These are phyloP conservation scores for Colletotrichum godetiae DNA, from an alignment of 2,329 filamentous ascomycete genomes.

Conservation along the genomic window DNA sequence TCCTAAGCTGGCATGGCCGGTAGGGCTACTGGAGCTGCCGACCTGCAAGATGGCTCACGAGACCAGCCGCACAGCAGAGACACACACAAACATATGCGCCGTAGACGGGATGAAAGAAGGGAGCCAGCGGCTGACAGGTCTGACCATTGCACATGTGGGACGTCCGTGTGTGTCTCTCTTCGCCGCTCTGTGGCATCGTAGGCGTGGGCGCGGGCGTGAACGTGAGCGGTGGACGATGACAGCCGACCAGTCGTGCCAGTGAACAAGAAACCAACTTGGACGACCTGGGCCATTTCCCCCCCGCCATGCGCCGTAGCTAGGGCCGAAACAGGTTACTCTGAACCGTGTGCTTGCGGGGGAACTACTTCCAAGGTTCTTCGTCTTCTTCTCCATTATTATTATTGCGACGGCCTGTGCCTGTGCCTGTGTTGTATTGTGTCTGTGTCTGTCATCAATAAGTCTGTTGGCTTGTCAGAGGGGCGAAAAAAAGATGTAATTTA, in stretches of 20 bases:
- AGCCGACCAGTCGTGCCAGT: not conserved
- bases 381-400: not conserved
- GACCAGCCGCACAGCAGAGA: slow-evolving; percentile 1
- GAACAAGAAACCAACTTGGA: not conserved
- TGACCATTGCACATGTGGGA: slow-evolving; percentile 15
- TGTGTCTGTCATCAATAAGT: not conserved
- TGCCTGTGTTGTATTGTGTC: not conserved
- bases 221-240: not conserved
- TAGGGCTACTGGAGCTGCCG: not conserved
- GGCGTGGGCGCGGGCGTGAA: not conserved
- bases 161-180: not conserved
- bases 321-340: slow-evolving; percentile 14
- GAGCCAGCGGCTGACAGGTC: slow-evolving; percentile 11
- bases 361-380: not conserved
- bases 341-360: slow-evolving; percentile 29
- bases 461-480: not conserved
- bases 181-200: not conserved
- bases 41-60: not conserved
- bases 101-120: slow-evolving; percentile 14
- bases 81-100: not conserved
- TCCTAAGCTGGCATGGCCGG: not conserved
- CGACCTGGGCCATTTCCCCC: slow-evolving; percentile 1
- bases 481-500: not conserved
- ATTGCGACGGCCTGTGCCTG: not conserved
- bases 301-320: slow-evolving; percentile 20